A percentile compares a stretch with the other conserved stretches of the same genome.
Evolutionary conservation across 257 asterid species (phyloP).

Genomic region (Leptodermis oblonga): DNA sequence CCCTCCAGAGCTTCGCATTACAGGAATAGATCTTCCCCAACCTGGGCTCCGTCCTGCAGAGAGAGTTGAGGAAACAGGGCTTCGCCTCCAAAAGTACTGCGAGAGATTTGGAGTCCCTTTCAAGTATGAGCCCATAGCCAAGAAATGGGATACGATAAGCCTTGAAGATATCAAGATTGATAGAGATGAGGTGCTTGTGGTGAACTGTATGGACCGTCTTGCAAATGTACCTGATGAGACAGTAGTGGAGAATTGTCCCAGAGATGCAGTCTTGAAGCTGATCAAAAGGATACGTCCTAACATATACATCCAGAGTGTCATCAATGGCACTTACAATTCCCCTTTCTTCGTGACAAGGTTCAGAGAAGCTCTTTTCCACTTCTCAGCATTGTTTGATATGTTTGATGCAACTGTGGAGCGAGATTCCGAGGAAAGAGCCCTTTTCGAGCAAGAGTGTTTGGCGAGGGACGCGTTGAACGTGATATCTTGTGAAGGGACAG

Average conservation of each 20-base stretch:
- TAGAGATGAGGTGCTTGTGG: conserved; percentile 27
- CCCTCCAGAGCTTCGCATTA: conserved; percentile 34
- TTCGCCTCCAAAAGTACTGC: conserved; percentile 28
- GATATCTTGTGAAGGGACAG: conserved; percentile 39
- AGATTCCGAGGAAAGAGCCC: conserved; percentile 24
- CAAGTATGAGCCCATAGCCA: conserved; percentile 30
- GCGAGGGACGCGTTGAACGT: conserved; percentile 39
- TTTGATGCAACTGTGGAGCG: conserved; percentile 26
- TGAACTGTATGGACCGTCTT: conserved; percentile 34
- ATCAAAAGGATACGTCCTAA: conserved; percentile 32
- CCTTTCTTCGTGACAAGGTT: conserved; percentile 36
- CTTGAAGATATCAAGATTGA: conserved; percentile 28
- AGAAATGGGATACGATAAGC: conserved; percentile 37
- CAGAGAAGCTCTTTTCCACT: conserved; percentile 39
- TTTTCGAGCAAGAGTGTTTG: conserved; percentile 25
- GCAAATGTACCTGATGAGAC: conserved; percentile 42
- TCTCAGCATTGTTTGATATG: conserved; percentile 32
- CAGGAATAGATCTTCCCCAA: conserved; percentile 42
- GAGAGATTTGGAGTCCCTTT: conserved; percentile 34
- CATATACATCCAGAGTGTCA: conserved; percentile 27
- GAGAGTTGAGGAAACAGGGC: conserved; percentile 40
- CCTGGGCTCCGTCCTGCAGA: conserved; percentile 40
- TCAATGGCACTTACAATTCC: conserved; percentile 35
- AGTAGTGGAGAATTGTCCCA: conserved; percentile 30
- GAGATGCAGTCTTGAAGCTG: conserved; percentile 33